phyloP scores from a whole-genome alignment of 495 filamentous ascomycete species.

The Xylaria scruposa region DNA sequence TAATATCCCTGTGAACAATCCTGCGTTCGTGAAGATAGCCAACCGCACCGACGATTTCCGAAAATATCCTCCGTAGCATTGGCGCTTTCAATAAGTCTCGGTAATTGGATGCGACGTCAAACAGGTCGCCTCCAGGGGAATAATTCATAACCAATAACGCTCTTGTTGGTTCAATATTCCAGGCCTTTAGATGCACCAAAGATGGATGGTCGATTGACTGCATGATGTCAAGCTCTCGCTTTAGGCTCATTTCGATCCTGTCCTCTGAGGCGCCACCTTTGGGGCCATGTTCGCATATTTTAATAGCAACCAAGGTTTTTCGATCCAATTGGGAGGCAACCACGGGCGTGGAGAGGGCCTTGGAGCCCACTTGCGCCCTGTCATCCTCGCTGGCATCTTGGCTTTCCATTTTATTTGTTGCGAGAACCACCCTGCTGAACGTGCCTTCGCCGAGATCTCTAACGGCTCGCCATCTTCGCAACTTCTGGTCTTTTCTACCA shows the following conservation, averaged over 20 bases:
- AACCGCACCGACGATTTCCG: slow-evolving; percentile 85
- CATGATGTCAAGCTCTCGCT: slow-evolving; percentile 93
- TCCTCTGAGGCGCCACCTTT: slow-evolving; percentile 88
- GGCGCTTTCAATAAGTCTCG: slow-evolving; percentile 67
- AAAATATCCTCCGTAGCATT: slow-evolving; percentile 84
- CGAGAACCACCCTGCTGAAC: slow-evolving; percentile 91
- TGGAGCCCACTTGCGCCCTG: slow-evolving; percentile 28
- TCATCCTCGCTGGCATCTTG: slow-evolving; percentile 46
- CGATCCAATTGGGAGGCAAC: slow-evolving; percentile 51
- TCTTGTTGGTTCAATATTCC: slow-evolving; percentile 78
- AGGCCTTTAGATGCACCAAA: slow-evolving; percentile 86
- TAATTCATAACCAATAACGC: slow-evolving; percentile 88
- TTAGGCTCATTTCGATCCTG: slow-evolving; percentile 86
- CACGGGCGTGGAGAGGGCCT: slow-evolving; percentile 39
- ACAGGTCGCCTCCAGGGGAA: slow-evolving; percentile 92
- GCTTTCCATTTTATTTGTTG: slow-evolving; percentile 64
- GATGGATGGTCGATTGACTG: slow-evolving; percentile 86
- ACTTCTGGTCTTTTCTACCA: slow-evolving; percentile 60
- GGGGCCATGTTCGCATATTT: slow-evolving; percentile 93
- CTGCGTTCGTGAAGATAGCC: slow-evolving; percentile 81
- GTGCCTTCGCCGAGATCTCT: slow-evolving; percentile 88
- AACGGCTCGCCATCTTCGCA: slow-evolving; percentile 75
- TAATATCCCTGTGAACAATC: slow-evolving; percentile 97
- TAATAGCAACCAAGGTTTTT: slow-evolving; percentile 86
- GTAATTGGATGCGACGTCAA: slow-evolving; percentile 82